Evolutionary conservation across 345 rosid species (phyloP).

Genomic region (Rhodamnia argentea): DNA sequence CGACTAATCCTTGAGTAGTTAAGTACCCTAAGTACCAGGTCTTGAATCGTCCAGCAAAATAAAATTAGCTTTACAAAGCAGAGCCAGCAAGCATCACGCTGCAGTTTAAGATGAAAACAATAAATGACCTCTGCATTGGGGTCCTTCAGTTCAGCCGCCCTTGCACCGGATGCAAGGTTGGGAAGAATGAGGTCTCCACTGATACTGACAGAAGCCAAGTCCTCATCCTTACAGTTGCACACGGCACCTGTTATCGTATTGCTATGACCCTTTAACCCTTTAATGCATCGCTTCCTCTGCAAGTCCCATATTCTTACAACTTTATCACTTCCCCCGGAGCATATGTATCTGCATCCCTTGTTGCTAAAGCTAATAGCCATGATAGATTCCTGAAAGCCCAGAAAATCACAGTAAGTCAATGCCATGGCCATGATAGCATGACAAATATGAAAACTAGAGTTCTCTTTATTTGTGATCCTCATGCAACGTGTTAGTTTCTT

Average conservation of each 20-base stretch:
- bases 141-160: conserved; percentile 87
- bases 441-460: neutral
- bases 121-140: conserved; percentile 85
- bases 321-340: conserved; percentile 89
- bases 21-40: conserved; percentile 94
- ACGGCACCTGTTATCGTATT: conserved; percentile 73
- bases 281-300: conserved; percentile 86
- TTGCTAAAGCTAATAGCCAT: conserved; percentile 74
- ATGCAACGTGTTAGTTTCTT: neutral
- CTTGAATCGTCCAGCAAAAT: conserved; percentile 38
- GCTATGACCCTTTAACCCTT: conserved; percentile 89
- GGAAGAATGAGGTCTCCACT: conserved; percentile 89
- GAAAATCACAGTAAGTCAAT: neutral
- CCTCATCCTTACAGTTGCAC: conserved; percentile 97
- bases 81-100: conserved; percentile 1
- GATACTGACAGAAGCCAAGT: conserved; percentile 87
- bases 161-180: conserved; percentile 89
- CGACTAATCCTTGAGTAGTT: conserved; percentile 89
- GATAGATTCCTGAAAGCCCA: conserved; percentile 64
- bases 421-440: neutral
- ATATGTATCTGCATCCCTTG: conserved; percentile 85
- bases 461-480: neutral
- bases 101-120: conserved; percentile 13
- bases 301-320: conserved; percentile 96
- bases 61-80: conserved; percentile 25